Conservation (phyloP, 352 stramenopile species). For the Pythium dissimile region DNA sequence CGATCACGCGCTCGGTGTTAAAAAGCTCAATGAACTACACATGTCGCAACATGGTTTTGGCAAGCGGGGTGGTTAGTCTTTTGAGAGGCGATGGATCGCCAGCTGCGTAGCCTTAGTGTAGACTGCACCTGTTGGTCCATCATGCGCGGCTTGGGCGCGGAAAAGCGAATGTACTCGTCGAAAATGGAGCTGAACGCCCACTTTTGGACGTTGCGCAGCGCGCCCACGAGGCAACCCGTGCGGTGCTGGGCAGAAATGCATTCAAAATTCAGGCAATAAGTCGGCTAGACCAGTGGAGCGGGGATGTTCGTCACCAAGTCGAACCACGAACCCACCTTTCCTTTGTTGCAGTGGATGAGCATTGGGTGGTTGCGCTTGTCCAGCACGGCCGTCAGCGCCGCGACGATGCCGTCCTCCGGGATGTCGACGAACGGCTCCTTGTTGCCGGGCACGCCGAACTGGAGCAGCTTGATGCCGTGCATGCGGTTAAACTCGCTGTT, state of each 20-base stretch:
- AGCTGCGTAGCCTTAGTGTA: no score
- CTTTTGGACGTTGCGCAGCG: slow-evolving; percentile 74
- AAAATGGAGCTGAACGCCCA: slow-evolving; percentile 85
- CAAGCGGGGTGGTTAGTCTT: no score
- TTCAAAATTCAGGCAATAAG: no score
- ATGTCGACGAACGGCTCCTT: slow-evolving; percentile 89
- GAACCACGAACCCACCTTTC: slow-evolving; percentile 43
- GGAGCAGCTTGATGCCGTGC: slow-evolving; percentile 75
- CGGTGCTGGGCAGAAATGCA: slow-evolving; percentile 52
- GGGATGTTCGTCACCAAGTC: no score
- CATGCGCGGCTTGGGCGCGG: slow-evolving; percentile 79
- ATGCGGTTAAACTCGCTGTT: slow-evolving; percentile 81
- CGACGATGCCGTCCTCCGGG: slow-evolving; percentile 71
- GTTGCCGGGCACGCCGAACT: slow-evolving; percentile 84
- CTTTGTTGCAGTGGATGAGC: slow-evolving; percentile 88
- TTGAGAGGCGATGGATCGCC: neutral
- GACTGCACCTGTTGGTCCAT: slow-evolving; percentile 77
- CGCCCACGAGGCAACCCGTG: slow-evolving; percentile 75
- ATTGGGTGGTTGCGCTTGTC: slow-evolving; percentile 85
- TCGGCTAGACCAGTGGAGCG: no score
- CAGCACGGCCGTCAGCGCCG: slow-evolving; percentile 69
- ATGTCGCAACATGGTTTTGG: no score
- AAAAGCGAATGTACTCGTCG: slow-evolving; percentile 86
- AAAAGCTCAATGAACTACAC: slow-evolving; percentile 81
- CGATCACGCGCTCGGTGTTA: slow-evolving; percentile 70